phyloP scores from a whole-genome alignment of 768 basidiomycete genomes.

The Leccinum barrowsii region DNA sequence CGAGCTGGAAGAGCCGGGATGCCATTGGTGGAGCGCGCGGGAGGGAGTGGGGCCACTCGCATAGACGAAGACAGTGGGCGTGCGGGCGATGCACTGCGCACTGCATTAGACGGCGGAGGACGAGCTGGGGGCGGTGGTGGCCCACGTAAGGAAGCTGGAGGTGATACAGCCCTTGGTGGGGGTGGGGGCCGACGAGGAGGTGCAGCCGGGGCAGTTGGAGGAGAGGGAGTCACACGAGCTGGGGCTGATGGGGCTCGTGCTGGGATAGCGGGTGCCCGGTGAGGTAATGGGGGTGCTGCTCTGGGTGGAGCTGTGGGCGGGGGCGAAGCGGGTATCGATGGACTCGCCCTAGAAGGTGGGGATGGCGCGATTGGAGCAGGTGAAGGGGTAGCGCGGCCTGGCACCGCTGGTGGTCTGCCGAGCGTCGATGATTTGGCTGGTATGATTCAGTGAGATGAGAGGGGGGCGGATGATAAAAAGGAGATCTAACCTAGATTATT shows the following conservation, averaged over 20 bases:
- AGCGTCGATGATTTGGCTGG: constrained; percentile 60
- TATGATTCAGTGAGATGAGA: constrained; percentile 7
- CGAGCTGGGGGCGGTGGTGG: constrained; percentile 27
- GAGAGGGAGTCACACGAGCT: constrained; percentile 31
- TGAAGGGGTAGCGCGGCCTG: constrained; percentile 43
- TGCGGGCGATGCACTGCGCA: constrained; percentile 23
- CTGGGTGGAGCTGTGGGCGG: constrained; percentile 35
- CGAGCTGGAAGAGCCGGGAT: constrained; percentile 28
- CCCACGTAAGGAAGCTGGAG: constrained; percentile 25
- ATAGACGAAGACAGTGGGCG: constrained; percentile 9
- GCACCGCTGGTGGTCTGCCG: constrained; percentile 65
- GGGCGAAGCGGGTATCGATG: constrained; percentile 32
- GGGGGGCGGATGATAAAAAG: constrained; percentile 1
- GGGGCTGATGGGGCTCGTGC: constrained; percentile 44
- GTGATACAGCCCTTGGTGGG: constrained; percentile 29
- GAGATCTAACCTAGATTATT: constrained; percentile 47
- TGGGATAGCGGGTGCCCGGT: constrained; percentile 41
- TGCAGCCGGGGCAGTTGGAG: constrained; percentile 18
- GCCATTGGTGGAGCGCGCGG: constrained; percentile 21
- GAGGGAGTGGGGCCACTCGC: constrained; percentile 24
- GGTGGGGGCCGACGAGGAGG: constrained; percentile 33
- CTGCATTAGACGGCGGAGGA: constrained; percentile 25
- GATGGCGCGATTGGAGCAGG: constrained; percentile 24
- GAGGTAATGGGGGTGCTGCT: constrained; percentile 33
- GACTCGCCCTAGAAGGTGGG: constrained; percentile 29